phyloP scores from a whole-genome alignment of 2,329 filamentous ascomycete genomes.

The Aspergillus uvarum region DNA sequence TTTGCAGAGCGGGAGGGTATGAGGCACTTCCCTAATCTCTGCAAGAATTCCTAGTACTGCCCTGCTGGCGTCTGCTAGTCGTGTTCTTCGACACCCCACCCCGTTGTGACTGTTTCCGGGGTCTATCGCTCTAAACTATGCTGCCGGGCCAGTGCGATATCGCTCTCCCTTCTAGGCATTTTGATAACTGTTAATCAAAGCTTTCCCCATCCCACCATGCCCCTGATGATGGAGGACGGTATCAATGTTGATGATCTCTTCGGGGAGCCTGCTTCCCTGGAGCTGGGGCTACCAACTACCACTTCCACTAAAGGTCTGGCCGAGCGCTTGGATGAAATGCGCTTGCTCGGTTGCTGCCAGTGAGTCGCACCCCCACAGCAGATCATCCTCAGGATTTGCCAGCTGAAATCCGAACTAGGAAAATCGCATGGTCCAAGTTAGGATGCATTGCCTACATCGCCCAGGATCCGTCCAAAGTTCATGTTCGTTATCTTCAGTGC shows the following conservation, averaged over 20 bases:
- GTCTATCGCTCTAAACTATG: conserved; percentile 10
- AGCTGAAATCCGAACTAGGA: conserved; percentile 51
- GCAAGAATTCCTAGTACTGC: not conserved
- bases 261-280: conserved; percentile 61
- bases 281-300: conserved; percentile 56
- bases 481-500: conserved; percentile 71
- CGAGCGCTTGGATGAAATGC: conserved; percentile 73
- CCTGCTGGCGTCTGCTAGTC: not conserved
- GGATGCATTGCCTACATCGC: conserved; percentile 83
- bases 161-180: not conserved
- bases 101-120: not conserved
- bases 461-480: conserved; percentile 67
- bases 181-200: not conserved
- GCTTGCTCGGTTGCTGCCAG: conserved; percentile 76
- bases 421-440: conserved; percentile 81
- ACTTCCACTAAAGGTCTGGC: conserved; percentile 64
- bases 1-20: not conserved
- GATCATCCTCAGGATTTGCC: not conserved
- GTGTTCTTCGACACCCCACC: not conserved
- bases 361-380: conserved; percentile 48
- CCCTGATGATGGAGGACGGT: conserved; percentile 57
- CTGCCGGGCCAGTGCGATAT: conserved; percentile 11
- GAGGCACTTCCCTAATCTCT: not conserved
- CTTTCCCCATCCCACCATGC: conserved; percentile 36
- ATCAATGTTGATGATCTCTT: conserved; percentile 73